Base-by-base conservation (phyloP, 2,329 filamentous ascomycete species). In the Metarhizium robertsii region DNA sequence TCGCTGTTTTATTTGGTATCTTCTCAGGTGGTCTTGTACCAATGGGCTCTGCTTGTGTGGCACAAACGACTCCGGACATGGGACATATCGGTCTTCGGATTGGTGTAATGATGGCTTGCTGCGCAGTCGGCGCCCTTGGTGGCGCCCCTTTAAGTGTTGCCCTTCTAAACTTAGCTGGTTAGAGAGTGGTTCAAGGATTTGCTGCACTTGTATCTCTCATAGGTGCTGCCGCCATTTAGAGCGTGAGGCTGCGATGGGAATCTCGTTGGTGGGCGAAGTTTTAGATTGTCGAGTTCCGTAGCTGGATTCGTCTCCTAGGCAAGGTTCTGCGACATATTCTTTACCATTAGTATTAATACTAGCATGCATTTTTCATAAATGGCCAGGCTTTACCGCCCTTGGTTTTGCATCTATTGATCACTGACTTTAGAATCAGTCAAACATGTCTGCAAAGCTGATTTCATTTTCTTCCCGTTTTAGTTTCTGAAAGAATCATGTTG, bases 21-120 rank as follows among this genome's bases (percentile, higher is more conserved):
- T 63, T 62, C 45, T 68, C 68, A 3, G 66, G 66, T 55, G 65
- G 69, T 52, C 53, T 71, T 48, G 60, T 74, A 60, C 64, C 73
- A 6, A 62, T 69, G 11, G 65, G 62, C 6, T 63, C 66, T 0
- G 65, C 67, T 16, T 68, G 66, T 50, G 63, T 69, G 14, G 64
- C 67, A 13, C 64, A 68, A 53, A 67, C 65, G 32, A 65, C 66
- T 0, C 54, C 57, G 2, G 63, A 68, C 56, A 62, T 67, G 57
- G 59, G 59, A 7, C 57, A 63, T 50, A 64, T 68, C 16, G 67
- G 68, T 10, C 59, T 68, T 13, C 64, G 66, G 7, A 65, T 67
- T 11, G 66, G 67, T n/a, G 54, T 61, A 52, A 66, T 66, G 66
- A 69, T 69, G 66, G 64, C 64, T 11, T 48, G 67, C 32, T 64